Evolutionary conservation across 805 yeast genomes (phyloP), one percentile per base, ranked within the genome.

Genomic region (Debaryomyces prosopidis): DNA sequence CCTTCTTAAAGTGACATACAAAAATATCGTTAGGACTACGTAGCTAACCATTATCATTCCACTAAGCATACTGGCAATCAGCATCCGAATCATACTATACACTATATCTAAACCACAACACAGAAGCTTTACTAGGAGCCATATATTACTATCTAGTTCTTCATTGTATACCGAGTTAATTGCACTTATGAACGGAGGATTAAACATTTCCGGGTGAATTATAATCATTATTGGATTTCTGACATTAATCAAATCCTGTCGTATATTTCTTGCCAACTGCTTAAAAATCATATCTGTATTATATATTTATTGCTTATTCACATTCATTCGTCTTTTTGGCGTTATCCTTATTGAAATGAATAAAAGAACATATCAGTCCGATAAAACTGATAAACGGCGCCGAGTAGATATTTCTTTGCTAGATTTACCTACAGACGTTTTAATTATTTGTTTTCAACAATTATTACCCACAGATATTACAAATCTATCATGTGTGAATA

Each of bases 131-230:
- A 5, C 57, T 57, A 37, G 43, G 36, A 40, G n/a, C 37, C 30
- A n/a, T n/a, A 15, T 12, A 37, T 23, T 17, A 39, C 14, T 15
- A 35, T 42, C 43, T 12, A 44, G 27, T 14, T 45, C 37, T 2
- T 40, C 39, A 26, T 49, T 49, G 28, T 39, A 47, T n/a, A 16
- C 34, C 15, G 45, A 42, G 16, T 55, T 50, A n/a, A 55, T 47
- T 8, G 52, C 52, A 40, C 42, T 48, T n/a, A 52, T 48, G 43
- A 63, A 63, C 10, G 68, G 68, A n/a, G 64, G 66, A 30, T 50
- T 53, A 43, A 50, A 60, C 15, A 47, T 45, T n/a, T 58, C 62
- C 7, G 65, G 65, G 38, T 52, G 45, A 3, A 54, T 31, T 6
- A 59, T 45, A n/a, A 58, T 42, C 9, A 50, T 11, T 5, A 59